Evolutionary conservation across 2,329 filamentous ascomycete species (phyloP), one percentile per base, ranked within the genome.

Genomic region (Arachnopeziza araneosa): DNA sequence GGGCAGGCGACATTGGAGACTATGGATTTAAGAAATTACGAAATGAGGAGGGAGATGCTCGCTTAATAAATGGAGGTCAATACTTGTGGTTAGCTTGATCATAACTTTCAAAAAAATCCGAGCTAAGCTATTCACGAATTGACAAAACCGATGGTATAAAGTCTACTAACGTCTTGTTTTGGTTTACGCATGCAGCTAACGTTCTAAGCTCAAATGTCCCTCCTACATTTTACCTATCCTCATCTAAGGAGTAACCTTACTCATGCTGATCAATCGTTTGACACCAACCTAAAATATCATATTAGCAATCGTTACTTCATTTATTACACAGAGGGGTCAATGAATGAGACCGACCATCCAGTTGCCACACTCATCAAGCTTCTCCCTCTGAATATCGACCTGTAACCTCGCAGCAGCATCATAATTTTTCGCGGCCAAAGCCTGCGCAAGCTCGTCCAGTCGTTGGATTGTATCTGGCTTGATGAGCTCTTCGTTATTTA

Each of bases 401-500:
- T 93, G 90, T 55, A 93, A 79, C 60, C 78, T 81, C 57, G 84
- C 79, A 1, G 90, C 90, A 24, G 78, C 79, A 50, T 85, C 82
- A 66, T 89, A 93, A 67, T 95, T 80, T 77, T 85, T 87, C 58
- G 78, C 74, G 67, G 89, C 83, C 58, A 96, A 75, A 24, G 88
- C 84, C 63, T 83, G 77, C 9, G 89, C 82, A 30, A 92, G 76
- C 68, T 85, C 78, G 9, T 80, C 79, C 68, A 93, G 78, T 71
- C 87, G 80, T 62, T 84, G 80, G 55, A 93, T 83, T 0, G 89
- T 97, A 69, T 90, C 87, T 1, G 89, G 84, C 77, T 89, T 90
- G 58, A 98, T 80, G 50, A 97, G 79, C 70, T 98, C 93, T 71
- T 93, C 89, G 67, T 98, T 98, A 81, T 98, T 99, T 53, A 99